Conservation (phyloP, 1,284 basidiomycete genomes). For the Tilletia setariae region DNA sequence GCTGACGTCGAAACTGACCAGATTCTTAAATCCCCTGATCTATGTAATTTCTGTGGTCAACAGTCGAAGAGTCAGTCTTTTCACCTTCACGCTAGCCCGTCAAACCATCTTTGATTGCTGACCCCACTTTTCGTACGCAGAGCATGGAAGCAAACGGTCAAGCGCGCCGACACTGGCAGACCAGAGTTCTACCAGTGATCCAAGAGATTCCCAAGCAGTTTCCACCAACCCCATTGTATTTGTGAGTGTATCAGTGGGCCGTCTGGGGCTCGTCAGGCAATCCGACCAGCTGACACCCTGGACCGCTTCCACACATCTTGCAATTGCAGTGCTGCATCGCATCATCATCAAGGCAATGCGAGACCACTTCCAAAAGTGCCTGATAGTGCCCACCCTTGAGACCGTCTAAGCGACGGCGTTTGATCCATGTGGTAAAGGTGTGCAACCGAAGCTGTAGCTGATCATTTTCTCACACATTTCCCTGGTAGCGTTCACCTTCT, state of each 20-base stretch:
- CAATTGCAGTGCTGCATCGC: not conserved
- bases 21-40: not conserved
- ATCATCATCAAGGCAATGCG: not conserved
- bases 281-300: not conserved
- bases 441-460: not conserved
- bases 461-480: not conserved
- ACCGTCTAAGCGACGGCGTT: not conserved
- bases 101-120: not conserved
- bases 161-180: slow-evolving; percentile 50
- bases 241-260: not conserved
- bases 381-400: not conserved
- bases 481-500: not conserved
- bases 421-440: not conserved
- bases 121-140: slow-evolving; percentile 19
- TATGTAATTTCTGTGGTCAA: not conserved
- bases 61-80: slow-evolving; percentile 21
- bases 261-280: not conserved
- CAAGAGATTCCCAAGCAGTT: slow-evolving; percentile 8
- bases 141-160: slow-evolving; percentile 52
- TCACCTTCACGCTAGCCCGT: not conserved
- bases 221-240: not conserved
- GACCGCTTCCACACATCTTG: not conserved
- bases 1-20: not conserved
- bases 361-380: not conserved
- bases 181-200: slow-evolving; percentile 51